Evolutionary conservation across 2,329 filamentous ascomycete species (phyloP), one percentile per base, ranked within the genome.

Genomic region (Harringtonia lauricola): DNA sequence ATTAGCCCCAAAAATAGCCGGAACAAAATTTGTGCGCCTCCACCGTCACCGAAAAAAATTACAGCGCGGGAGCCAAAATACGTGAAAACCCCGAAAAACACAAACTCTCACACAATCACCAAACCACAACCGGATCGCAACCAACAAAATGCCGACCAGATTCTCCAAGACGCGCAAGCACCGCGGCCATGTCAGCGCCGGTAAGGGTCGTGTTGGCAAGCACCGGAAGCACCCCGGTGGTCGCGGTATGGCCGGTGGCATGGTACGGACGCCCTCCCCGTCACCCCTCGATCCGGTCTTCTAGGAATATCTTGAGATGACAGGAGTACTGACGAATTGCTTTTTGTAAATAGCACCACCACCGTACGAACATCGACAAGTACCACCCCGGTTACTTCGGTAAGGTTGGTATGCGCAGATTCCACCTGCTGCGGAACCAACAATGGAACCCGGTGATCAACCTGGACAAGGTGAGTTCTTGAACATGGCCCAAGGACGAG

Each of bases 381-480:
- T 94, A 90, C 82, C 86, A 94, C 66, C 88, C 90, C 52, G 92
- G 92, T 87, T 96, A 96, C 86, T 96, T 95, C 72, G 87, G 87
- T 73, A 95, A 95, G 76, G 86, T 90, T 59, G 84, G 85, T 74
- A 90, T 90, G 85, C 77, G 86, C 64, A 83, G 90, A 75, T 95
- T 95, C 86, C 90, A 96, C 80, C 89, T 92, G 73, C 82, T 86
- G 64, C 78, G 81, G 64, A 90, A 90, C 78, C 84, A 94, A 66
- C 88, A 90, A 79, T 98, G 90, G 92, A 95, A 95, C 77, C 92
- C 92, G 56, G 79, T 87, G 59, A 84, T 98, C 83, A 98, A 98
- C 79, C 76, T 98, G 60, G 92, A 96, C 74, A 98, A 96, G 85
- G 85, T 90, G 31, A 18, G 44, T 46, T 43, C 21, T 15, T 24